These are phyloP conservation scores for Trametes polyzona DNA, from an alignment of 1,284 basidiomycete species.

Conservation along the genomic window DNA sequence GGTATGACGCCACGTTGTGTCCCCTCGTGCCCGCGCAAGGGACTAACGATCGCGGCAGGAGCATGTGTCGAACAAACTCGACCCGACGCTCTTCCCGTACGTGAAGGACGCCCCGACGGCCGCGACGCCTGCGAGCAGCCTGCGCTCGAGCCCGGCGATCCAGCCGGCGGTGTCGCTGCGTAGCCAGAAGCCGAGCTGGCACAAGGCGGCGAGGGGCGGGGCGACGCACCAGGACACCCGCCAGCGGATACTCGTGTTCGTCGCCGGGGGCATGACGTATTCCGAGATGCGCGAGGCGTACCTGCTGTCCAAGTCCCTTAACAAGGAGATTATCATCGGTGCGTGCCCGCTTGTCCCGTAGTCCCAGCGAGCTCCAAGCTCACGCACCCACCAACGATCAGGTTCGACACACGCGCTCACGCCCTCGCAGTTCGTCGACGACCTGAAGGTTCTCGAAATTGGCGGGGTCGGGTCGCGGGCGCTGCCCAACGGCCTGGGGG, in stretches of 20 bases:
- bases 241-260: constrained; percentile 89
- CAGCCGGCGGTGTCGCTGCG: constrained; percentile 70
- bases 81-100: constrained; percentile 85
- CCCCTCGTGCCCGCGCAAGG: not conserved
- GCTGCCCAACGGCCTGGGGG: constrained; percentile 75
- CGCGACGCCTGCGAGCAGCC: constrained; percentile 44
- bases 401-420: constrained; percentile 91
- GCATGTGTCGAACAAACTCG: constrained; percentile 79
- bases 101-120: constrained; percentile 81
- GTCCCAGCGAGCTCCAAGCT: too few relatives aligned
- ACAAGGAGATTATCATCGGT: constrained; percentile 94
- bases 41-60: constrained; percentile 58
- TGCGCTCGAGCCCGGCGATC: constrained; percentile 42
- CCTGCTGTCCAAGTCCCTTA: constrained; percentile 71
- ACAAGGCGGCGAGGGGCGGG: constrained; percentile 63
- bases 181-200: constrained; percentile 86
- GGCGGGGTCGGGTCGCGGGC: constrained; percentile 74
- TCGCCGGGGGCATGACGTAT: constrained; percentile 96
- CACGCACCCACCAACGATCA: too few relatives aligned
- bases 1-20: constrained; percentile 22
- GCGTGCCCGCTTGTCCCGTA: too few relatives aligned
- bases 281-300: constrained; percentile 94
- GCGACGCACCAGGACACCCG: constrained; percentile 60
- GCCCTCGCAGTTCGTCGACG: constrained; percentile 84
- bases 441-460: constrained; percentile 84